Percentiles rank a stretch among this genome's conserved stretches.
Conservation (phyloP, 2,329 filamentous ascomycete genomes). For the Colletotrichum lentis region DNA sequence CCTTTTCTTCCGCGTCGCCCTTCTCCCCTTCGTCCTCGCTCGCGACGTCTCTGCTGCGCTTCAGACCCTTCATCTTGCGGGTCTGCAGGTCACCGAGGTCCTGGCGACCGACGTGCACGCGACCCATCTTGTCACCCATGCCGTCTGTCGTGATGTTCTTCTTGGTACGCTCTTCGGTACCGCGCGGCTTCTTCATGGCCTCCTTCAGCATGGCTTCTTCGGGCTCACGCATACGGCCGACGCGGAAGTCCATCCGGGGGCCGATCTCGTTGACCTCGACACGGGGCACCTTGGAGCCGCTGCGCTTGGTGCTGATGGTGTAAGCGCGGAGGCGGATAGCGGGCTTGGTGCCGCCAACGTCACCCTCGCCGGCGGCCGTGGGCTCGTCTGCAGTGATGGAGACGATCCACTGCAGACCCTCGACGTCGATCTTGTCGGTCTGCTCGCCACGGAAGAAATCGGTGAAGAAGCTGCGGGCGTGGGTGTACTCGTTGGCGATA, state of each 20-base stretch:
- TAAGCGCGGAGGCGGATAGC: slow-evolving; percentile 78
- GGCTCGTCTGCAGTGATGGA: slow-evolving; percentile 79
- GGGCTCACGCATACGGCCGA: slow-evolving; percentile 82
- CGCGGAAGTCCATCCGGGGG: slow-evolving; percentile 87
- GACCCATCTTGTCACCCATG: slow-evolving; percentile 95
- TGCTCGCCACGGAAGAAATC: slow-evolving; percentile 87
- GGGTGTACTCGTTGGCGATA: slow-evolving; percentile 78
- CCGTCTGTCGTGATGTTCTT: slow-evolving; percentile 94
- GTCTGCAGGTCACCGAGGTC: slow-evolving; percentile 89
- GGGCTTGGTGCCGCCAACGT: slow-evolving; percentile 60
- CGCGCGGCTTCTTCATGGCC: slow-evolving; percentile 85
- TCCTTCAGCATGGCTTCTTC: slow-evolving; percentile 85
- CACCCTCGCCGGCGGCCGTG: slow-evolving; percentile 47
- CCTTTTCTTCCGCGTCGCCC: slow-evolving; percentile 52
- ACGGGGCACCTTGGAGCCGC: slow-evolving; percentile 84
- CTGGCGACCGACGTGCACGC: slow-evolving; percentile 90
- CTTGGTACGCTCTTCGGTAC: slow-evolving; percentile 79
- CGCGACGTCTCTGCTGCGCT: slow-evolving; percentile 74
- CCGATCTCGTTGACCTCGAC: slow-evolving; percentile 97
- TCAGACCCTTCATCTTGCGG: slow-evolving; percentile 99
- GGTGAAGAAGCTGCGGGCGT: slow-evolving; percentile 85
- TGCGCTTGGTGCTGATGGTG: slow-evolving; percentile 84
- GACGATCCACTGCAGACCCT: slow-evolving; percentile 91
- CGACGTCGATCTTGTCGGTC: slow-evolving; percentile 86
- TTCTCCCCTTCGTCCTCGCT: slow-evolving; percentile 60